Percentiles rank a stretch among this genome's conserved stretches.
phyloP scores from a whole-genome alignment of 2,329 filamentous ascomycete genomes.

The Fusarium duplospermum region DNA sequence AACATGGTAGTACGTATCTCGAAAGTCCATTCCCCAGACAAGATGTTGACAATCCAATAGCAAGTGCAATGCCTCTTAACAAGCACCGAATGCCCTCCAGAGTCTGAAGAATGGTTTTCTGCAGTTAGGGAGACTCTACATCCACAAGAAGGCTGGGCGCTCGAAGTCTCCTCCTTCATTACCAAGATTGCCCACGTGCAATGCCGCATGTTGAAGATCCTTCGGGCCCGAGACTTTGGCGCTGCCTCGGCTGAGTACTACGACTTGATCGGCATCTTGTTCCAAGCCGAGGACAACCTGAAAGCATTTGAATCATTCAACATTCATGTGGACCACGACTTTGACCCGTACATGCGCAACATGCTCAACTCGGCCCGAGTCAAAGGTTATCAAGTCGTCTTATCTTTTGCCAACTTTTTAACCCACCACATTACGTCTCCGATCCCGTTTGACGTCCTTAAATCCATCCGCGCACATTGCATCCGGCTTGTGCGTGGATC shows the following conservation, averaged over 20 bases:
- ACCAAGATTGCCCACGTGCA: slow-evolving; percentile 44
- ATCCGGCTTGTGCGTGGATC: slow-evolving; percentile 42
- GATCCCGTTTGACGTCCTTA: slow-evolving; percentile 41
- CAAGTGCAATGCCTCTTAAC: slow-evolving; percentile 52
- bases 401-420: slow-evolving; percentile 50
- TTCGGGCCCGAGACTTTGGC: slow-evolving; percentile 44
- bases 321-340: slow-evolving; percentile 5
- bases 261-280: slow-evolving; percentile 40
- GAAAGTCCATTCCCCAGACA: not conserved
- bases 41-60: slow-evolving; percentile 39
- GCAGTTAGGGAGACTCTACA: slow-evolving; percentile 42
- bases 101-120: slow-evolving; percentile 51
- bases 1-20: slow-evolving; percentile 52
- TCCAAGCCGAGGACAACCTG: slow-evolving; percentile 41
- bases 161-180: slow-evolving; percentile 46
- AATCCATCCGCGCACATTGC: slow-evolving; percentile 44
- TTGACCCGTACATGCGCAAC: slow-evolving; percentile 49
- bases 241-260: slow-evolving; percentile 45
- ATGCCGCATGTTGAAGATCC: slow-evolving; percentile 41
- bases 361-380: slow-evolving; percentile 49
- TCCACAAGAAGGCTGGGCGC: slow-evolving; percentile 42
- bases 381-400: slow-evolving; percentile 50
- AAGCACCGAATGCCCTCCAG: slow-evolving; percentile 49
- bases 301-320: slow-evolving; percentile 26
- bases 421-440: slow-evolving; percentile 46